Evolutionary conservation across 441 rosid species (phyloP).

Genomic region (Eruca vesicaria): DNA sequence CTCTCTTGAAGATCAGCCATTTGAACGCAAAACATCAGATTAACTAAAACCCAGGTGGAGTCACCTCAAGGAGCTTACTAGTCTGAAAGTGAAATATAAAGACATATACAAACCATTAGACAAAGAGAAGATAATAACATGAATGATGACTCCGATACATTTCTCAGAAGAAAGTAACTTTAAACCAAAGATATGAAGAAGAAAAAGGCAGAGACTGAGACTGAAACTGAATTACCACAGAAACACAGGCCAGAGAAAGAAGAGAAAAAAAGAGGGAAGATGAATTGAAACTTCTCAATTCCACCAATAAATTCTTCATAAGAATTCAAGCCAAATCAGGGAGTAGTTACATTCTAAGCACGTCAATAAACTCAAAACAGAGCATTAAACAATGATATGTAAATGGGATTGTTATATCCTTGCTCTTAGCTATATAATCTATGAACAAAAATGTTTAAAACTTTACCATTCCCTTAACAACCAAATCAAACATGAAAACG

Average conservation of each 20-base stretch:
- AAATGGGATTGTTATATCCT: constrained; percentile 5
- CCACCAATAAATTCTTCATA: too few species aligned
- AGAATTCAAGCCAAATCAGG: not conserved
- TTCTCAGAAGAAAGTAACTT: not conserved
- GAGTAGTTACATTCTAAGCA: constrained; percentile 1
- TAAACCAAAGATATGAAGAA: not conserved
- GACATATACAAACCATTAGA: constrained; percentile 11
- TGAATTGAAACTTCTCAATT: too few species aligned
- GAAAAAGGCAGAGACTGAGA: not conserved
- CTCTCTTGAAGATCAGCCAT: constrained; percentile 59
- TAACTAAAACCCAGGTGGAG: constrained; percentile 21
- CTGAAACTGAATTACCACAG: not conserved
- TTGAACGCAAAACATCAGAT: constrained; percentile 7
- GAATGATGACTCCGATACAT: not conserved
- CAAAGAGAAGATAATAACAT: not conserved
- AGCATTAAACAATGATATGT: not conserved
- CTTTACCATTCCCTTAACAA: too few species aligned
- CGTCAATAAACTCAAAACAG: not conserved
- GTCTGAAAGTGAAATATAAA: constrained; percentile 13
- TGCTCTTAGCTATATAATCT: constrained; percentile 21
- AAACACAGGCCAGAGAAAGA: not conserved
- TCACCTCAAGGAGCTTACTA: constrained; percentile 27
- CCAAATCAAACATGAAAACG: too few species aligned
- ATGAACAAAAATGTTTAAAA: too few species aligned
- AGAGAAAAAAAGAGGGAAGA: not conserved